Evolutionary conservation across 257 asterid species (phyloP), one percentile per base, ranked within the genome.

Genomic region (Jaltomata sinuosa): DNA sequence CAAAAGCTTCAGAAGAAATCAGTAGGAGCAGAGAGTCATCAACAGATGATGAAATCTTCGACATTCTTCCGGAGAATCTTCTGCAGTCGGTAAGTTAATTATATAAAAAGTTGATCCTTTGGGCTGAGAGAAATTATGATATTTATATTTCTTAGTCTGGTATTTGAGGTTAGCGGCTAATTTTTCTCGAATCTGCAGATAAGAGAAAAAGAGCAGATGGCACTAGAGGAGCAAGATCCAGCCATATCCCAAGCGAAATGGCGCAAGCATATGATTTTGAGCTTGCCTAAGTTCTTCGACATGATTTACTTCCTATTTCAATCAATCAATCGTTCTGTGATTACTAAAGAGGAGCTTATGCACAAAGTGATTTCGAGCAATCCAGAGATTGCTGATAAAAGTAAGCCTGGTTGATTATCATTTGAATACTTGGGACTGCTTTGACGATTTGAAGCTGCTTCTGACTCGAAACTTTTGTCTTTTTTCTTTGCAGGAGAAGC

Each of bases 201-300:
- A 83, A 87, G 80, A 88, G 94, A 91, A 85, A 96, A 94, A 54
- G 97, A 90, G 90, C 88, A 85, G 86, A 80, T 85, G 84, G 87
- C 90, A n/a, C 47, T 84, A 61, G 54, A 85, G 83, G 99, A 94
- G 89, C 83, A 80, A 83, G 94, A 93, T 84, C 99, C 99, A 79
- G 94, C 98, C 7, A 91, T 96, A 89, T 91, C 99, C 61, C 96
- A 91, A 86, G 98, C 98, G 55, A 96, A 92, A 89, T 53, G 92
- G 90, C 87, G 95, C 61, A 79, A 81, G 49, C 84, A 92, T 87
- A 92, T 92, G 94, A 87, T 94, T 54, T 93, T 93, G 3, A n/a
- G 90, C 81, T 83, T 94, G 50, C 98, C 99, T 0, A 92, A 92
- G 90, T 85, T 93, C 32, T 96, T 96, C 22, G 94, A 96, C 90